Conservation (phyloP, 116 monocot genomes). For the Phalaenopsis hybrid region DNA sequence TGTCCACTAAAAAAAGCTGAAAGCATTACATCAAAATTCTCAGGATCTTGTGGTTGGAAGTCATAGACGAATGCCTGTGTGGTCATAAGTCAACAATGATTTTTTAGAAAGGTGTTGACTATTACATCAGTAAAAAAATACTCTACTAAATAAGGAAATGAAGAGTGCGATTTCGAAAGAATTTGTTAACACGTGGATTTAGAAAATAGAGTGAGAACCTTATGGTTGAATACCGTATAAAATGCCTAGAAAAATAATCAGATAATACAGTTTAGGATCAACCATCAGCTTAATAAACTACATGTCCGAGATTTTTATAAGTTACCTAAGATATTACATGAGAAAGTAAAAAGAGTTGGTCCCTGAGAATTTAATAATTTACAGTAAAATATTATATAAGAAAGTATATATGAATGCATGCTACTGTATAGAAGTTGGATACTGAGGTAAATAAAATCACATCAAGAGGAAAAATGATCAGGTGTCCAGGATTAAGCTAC, state of each 20-base stretch:
- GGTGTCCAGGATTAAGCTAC: too few relatives aligned
- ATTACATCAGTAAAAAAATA: not conserved
- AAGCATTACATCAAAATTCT: slow-evolving; percentile 39
- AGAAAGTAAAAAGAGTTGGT: too few relatives aligned
- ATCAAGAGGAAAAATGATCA: too few relatives aligned
- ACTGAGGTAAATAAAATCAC: too few relatives aligned
- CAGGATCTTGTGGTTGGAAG: slow-evolving; percentile 82
- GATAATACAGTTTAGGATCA: not conserved
- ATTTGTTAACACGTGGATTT: not conserved
- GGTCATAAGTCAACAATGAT: not conserved
- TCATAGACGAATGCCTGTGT: slow-evolving; percentile 57
- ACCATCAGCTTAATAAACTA: too few relatives aligned
- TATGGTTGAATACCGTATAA: not conserved
- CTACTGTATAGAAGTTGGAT: too few relatives aligned
- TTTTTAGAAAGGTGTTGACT: not conserved
- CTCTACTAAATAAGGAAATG: not conserved
- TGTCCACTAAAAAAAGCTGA: slow-evolving; percentile 28
- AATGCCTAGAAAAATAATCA: not conserved
- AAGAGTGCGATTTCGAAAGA: not conserved
- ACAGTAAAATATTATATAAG: too few relatives aligned
- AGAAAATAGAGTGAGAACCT: not conserved
- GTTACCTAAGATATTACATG: too few relatives aligned
- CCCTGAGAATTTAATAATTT: too few relatives aligned
- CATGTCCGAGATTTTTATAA: too few relatives aligned
- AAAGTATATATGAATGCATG: too few relatives aligned